These are phyloP conservation scores for Irpex lacteus DNA, from an alignment of 1,284 basidiomycete genomes.

Conservation along the genomic window DNA sequence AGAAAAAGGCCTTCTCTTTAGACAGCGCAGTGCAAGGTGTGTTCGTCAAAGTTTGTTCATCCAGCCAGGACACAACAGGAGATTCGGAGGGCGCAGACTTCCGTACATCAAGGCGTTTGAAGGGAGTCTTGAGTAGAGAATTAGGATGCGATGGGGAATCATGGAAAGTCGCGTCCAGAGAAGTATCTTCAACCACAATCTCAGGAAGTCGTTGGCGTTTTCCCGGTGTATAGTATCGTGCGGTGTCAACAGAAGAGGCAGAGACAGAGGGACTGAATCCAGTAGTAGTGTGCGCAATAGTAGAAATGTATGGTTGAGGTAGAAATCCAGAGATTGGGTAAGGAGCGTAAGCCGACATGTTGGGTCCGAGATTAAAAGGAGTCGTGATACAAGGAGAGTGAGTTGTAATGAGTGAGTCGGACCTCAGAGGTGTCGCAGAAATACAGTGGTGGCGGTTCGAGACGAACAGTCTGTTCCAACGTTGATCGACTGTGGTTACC, in stretches of 20 bases:
- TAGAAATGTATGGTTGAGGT: neutral
- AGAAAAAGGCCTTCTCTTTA: neutral
- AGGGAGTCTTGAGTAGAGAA: neutral
- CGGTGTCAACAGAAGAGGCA: neutral
- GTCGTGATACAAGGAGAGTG: neutral
- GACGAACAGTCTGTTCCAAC: neutral
- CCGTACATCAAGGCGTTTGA: neutral
- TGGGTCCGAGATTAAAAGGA: neutral
- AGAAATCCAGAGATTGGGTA: neutral
- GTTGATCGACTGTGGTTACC: neutral
- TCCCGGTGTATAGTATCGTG: neutral
- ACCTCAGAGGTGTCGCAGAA: neutral
- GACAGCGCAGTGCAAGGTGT: neutral
- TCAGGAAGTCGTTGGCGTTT: neutral
- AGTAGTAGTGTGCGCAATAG: neutral
- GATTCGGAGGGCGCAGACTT: neutral
- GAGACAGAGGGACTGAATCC: neutral
- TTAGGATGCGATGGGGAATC: neutral
- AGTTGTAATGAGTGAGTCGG: neutral
- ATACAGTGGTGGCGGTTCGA: neutral
- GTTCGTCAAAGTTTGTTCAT: constrained; percentile 1
- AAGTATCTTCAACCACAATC: neutral
- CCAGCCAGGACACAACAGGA: neutral
- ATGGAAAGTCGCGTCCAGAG: neutral
- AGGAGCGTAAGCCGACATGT: neutral